phyloP scores from a whole-genome alignment of 2,329 filamentous ascomycete genomes.

The Cryphonectria carpinicola region DNA sequence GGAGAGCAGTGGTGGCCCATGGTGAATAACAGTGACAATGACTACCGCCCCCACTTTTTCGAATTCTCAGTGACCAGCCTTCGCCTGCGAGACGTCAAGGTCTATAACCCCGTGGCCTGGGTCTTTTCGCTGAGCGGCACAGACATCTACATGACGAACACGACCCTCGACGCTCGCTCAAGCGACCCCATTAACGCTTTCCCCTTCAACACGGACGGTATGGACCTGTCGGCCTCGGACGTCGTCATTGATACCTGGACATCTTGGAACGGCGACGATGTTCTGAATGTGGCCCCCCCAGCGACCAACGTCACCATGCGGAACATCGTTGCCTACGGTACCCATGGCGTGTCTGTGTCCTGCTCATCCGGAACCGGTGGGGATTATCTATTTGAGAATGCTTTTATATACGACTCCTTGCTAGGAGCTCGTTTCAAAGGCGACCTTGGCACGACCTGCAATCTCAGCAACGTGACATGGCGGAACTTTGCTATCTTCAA shows the following conservation, averaged over 20 bases:
- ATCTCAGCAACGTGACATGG: constrained; percentile 32
- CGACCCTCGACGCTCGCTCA: constrained; percentile 31
- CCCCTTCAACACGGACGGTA: constrained; percentile 34
- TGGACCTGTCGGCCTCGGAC: constrained; percentile 31
- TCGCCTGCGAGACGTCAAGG: constrained; percentile 31
- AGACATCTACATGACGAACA: constrained; percentile 33
- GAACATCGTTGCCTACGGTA: constrained; percentile 32
- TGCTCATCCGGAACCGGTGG: constrained; percentile 31
- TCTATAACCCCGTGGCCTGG: constrained; percentile 33
- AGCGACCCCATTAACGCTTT: constrained; percentile 27
- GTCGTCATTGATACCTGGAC: constrained; percentile 32
- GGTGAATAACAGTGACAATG: constrained; percentile 29
- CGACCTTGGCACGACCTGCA: constrained; percentile 32
- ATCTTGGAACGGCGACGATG: constrained; percentile 33
- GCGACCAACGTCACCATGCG: constrained; percentile 33
- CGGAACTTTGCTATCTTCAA: constrained; percentile 32
- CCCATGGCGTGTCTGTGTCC: constrained; percentile 32
- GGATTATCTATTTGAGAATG: constrained; percentile 33
- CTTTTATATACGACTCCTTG: constrained; percentile 30
- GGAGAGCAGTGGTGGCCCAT: constrained; percentile 33
- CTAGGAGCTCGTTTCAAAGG: constrained; percentile 34
- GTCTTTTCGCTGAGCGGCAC: constrained; percentile 31
- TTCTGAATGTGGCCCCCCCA: constrained; percentile 32
- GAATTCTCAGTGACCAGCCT: constrained; percentile 29
- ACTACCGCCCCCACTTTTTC: constrained; percentile 33